These are phyloP conservation scores for Corinectria fuckeliana DNA, from an alignment of 2,329 filamentous ascomycete species.

Conservation along the genomic window DNA sequence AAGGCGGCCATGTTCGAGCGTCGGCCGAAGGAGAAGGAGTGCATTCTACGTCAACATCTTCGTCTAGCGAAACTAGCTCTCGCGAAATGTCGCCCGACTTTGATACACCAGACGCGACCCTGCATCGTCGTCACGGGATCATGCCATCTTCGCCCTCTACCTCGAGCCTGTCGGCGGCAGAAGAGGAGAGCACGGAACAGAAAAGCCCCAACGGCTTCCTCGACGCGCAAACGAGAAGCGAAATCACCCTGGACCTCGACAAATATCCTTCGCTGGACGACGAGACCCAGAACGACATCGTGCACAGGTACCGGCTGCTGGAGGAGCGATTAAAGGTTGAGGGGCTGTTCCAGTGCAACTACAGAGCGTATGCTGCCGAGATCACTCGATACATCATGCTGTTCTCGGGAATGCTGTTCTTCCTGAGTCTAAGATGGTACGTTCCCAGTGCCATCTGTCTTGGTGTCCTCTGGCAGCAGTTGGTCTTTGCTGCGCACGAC, in stretches of 20 bases:
- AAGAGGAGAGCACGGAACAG: constrained; percentile 63
- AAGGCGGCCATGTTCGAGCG: constrained; percentile 78
- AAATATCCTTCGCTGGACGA: constrained; percentile 82
- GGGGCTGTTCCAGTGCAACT: constrained; percentile 85
- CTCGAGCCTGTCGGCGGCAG: neutral
- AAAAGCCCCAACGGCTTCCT: no score
- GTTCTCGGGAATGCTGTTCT: constrained; percentile 60
- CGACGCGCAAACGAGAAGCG: no score
- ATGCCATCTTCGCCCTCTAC: no score
- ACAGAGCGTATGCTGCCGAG: constrained; percentile 80
- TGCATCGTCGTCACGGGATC: no score
- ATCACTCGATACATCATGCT: constrained; percentile 71
- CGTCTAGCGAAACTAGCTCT: constrained; percentile 6
- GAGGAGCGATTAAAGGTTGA: constrained; percentile 73
- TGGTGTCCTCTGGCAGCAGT: constrained; percentile 90
- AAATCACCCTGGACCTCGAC: constrained; percentile 68
- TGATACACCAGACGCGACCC: no score
- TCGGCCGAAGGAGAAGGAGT: constrained; percentile 45
- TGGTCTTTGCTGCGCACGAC: constrained; percentile 93
- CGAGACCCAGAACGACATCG: constrained; percentile 75
- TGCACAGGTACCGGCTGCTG: constrained; percentile 79
- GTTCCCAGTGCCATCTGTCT: constrained; percentile 73
- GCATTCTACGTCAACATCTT: neutral
- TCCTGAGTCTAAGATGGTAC: constrained; percentile 70
- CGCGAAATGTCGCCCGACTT: no score